These are phyloP conservation scores for Circinella umbellata DNA, from an alignment of 371 early-diverging fungal species.

Conservation along the genomic window DNA sequence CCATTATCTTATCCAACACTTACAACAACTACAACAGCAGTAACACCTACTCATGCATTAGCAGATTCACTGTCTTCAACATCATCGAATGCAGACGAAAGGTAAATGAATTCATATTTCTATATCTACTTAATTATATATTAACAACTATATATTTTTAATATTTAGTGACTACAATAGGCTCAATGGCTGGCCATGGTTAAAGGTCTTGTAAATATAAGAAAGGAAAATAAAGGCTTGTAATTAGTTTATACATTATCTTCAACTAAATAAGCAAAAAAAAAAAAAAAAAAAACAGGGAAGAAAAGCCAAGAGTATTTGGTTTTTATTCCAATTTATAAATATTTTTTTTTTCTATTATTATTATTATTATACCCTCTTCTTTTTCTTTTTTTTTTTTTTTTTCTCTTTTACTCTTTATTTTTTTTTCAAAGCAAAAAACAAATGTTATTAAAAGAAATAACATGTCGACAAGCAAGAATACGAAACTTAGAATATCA, in stretches of 20 bases:
- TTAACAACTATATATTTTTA: not conserved
- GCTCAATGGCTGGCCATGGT: constrained; percentile 25
- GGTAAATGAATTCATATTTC: not conserved
- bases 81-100: constrained; percentile 11
- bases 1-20: not conserved
- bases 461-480: not conserved
- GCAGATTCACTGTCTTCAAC: not conserved
- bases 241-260: too few relatives aligned
- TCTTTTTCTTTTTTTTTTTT: constrained; percentile 2
- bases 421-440: not conserved
- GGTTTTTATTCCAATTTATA: not conserved
- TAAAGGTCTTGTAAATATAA: constrained; percentile 26
- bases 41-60: not conserved
- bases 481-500: not conserved
- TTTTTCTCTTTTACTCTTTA: not conserved
- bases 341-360: too few relatives aligned
- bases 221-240: too few relatives aligned
- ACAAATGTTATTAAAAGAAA: not conserved
- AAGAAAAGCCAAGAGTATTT: not conserved
- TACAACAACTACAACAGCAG: not conserved
- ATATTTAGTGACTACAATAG: constrained; percentile 10
- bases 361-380: not conserved
- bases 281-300: not conserved
- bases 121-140: not conserved
- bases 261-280: not conserved